Conservation (phyloP, 2,329 filamentous ascomycete species). For the Colletotrichum filicis region DNA sequence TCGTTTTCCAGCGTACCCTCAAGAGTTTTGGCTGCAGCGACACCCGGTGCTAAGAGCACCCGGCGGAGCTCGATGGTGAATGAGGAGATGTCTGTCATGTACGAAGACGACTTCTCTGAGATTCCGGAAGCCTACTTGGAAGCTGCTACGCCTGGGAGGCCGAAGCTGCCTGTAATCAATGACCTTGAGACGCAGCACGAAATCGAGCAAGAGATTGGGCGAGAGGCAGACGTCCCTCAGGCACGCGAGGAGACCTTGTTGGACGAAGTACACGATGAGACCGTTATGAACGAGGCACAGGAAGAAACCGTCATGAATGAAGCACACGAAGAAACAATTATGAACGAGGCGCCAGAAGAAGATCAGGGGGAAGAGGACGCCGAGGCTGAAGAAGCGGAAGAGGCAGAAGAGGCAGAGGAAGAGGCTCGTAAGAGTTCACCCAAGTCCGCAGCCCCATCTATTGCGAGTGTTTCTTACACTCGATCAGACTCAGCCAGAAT, state of each 20-base stretch:
- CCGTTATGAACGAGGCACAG: background rate
- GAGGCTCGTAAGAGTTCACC: conserved; percentile 22
- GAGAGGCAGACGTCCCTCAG: background rate
- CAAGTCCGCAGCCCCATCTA: conserved; percentile 39
- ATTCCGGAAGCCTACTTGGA: conserved; percentile 62
- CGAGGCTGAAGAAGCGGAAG: conserved; percentile 16
- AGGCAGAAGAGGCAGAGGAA: conserved; percentile 20
- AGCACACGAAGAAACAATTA: background rate
- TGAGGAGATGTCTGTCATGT: conserved; percentile 47
- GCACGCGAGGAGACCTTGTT: background rate
- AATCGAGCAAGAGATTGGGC: background rate
- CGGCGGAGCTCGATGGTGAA: conserved; percentile 31
- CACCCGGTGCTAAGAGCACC: conserved; percentile 38
- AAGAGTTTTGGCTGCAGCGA: conserved; percentile 44
- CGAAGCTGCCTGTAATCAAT: conserved; percentile 30
- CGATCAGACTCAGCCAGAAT: conserved; percentile 56
- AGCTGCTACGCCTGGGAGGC: conserved; percentile 57
- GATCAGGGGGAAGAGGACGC: conserved; percentile 11
- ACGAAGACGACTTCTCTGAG: conserved; percentile 69
- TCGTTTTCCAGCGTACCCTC: conserved; percentile 50
- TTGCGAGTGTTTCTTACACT: conserved; percentile 44
- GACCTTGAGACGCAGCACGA: conserved; percentile 25
- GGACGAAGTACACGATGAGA: background rate
- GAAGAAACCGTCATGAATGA: background rate
- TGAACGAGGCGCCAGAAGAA: background rate